Evolutionary conservation across 257 asterid species (phyloP), one percentile per base, ranked within the genome.

Genomic region (Petrea volubilis): DNA sequence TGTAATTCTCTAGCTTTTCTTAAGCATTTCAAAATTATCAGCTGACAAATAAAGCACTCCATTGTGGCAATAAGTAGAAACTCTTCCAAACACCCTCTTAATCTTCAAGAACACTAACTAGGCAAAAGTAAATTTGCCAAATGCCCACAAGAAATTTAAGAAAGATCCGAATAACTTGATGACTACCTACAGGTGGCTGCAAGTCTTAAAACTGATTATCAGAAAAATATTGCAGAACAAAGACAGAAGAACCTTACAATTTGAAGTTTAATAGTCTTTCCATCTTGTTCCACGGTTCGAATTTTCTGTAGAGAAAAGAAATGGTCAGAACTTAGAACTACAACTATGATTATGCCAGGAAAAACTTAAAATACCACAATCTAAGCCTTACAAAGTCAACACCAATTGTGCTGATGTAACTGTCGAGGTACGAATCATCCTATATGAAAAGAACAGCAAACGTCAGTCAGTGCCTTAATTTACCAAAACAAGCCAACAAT

Each of bases 371-470:
- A 64, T 10, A 27, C 46, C 47, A 67, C 24, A 63, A 21, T 20
- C 17, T 9, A 63, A 71, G 72, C 14, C 96, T 91, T 82, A 91
- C 97, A 81, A 91, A 91, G 82, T 91, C 97, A n/a, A 91, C 97
- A 73, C 97, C 96, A 77, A 91, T 91, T 60, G 96, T 91, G 82
- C 96, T 88, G 78, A 91, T 91, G 86, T 88, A 91, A 81, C 96
- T 91, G 74, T 91, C 97, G 83, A 91, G 79, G 70, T 91, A 88
- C 11, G 96, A 91, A 77, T 91, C 96, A 53, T 90, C 96, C 96
- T 90, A 90, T 57, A 69, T 11, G 72, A 36, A 43, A 31, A 56
- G 43, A 58, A 61, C 18, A 29, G 29, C 9, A 34, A 53, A 25
- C 11, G 29, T 68, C 24, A 21, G 60, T 70, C 74, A 41, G 6